Percentiles rank a stretch among this genome's conserved stretches.
Conservation (phyloP, 352 stramenopile genomes). For the Pythium coloratum region DNA sequence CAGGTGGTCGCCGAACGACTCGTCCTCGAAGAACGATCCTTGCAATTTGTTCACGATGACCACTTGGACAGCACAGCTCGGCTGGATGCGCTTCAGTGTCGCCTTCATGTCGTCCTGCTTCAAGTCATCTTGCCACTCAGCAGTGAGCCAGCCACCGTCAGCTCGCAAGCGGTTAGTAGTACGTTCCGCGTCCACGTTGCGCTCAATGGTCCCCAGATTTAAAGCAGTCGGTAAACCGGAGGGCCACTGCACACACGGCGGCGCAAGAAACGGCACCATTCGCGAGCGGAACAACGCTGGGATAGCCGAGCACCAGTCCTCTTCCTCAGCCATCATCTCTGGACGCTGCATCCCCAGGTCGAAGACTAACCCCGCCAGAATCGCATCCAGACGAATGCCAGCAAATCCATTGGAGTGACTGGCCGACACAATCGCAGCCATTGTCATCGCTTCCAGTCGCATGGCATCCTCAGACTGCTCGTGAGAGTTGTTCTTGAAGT, state of each 20-base stretch:
- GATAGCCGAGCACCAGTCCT: not conserved
- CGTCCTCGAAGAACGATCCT: not conserved
- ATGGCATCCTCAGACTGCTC: not conserved
- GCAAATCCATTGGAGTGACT: constrained; percentile 4
- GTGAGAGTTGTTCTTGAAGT: not conserved
- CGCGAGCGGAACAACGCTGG: not conserved
- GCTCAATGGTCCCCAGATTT: not conserved
- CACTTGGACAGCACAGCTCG: not conserved
- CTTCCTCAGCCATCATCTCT: not conserved
- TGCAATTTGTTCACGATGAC: not conserved
- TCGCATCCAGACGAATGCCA: constrained; percentile 4
- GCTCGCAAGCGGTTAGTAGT: not conserved
- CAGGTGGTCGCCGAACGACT: not conserved
- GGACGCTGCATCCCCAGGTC: not conserved
- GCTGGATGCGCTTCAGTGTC: not conserved
- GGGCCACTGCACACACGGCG: constrained; percentile 1
- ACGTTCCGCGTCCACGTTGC: not conserved
- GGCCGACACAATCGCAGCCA: not conserved
- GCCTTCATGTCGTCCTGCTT: not conserved
- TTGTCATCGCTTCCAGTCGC: not conserved
- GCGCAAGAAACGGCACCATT: constrained; percentile 3
- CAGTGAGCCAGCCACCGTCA: not conserved
- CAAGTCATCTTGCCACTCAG: not conserved
- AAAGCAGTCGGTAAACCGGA: not conserved
- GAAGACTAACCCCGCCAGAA: not conserved